Percentiles rank a stretch among this genome's conserved stretches.
These are phyloP conservation scores for Ceratobasidium sp. DNA, from an alignment of 1,284 basidiomycete genomes.

Conservation along the genomic window DNA sequence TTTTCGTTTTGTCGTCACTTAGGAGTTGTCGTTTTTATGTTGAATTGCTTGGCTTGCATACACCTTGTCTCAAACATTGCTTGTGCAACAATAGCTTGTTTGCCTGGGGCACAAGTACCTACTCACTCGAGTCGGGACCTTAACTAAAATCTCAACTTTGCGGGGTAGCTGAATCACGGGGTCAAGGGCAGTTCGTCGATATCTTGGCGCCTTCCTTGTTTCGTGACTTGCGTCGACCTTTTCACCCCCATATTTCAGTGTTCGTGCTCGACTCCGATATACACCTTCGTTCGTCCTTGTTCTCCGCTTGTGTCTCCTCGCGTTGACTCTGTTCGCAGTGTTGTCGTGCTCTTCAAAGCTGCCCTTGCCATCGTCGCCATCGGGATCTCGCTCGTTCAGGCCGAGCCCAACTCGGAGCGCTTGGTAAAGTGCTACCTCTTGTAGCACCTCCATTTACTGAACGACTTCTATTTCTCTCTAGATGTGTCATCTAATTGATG, in stretches of 20 bases:
- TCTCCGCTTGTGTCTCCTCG: not conserved
- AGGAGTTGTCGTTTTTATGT: constrained; percentile 44
- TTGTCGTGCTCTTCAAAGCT: constrained; percentile 19
- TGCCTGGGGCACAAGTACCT: constrained; percentile 45
- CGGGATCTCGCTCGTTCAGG: constrained; percentile 16
- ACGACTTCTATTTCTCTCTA: no score
- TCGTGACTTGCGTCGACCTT: not conserved
- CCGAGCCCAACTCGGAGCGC: constrained; percentile 35
- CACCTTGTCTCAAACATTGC: constrained; percentile 36
- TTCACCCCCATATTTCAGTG: not conserved
- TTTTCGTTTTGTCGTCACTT: constrained; percentile 28
- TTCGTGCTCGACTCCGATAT: not conserved
- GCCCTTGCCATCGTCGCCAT: constrained; percentile 10
- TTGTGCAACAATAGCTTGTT: constrained; percentile 43
- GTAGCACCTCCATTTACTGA: not conserved
- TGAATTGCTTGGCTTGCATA: constrained; percentile 45
- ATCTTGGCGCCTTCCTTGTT: not conserved
- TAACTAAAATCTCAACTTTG: not conserved
- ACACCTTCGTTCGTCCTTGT: not conserved
- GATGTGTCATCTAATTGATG: no score
- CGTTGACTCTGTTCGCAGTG: not conserved
- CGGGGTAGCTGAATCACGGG: not conserved
- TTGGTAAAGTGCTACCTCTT: constrained; percentile 6
- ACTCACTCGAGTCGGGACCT: not conserved
- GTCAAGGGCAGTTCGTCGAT: not conserved